Percentiles rank a stretch among this genome's conserved stretches.
phyloP scores from a whole-genome alignment of 192 early-diverging fungal species.

The Coemansia sp. region DNA sequence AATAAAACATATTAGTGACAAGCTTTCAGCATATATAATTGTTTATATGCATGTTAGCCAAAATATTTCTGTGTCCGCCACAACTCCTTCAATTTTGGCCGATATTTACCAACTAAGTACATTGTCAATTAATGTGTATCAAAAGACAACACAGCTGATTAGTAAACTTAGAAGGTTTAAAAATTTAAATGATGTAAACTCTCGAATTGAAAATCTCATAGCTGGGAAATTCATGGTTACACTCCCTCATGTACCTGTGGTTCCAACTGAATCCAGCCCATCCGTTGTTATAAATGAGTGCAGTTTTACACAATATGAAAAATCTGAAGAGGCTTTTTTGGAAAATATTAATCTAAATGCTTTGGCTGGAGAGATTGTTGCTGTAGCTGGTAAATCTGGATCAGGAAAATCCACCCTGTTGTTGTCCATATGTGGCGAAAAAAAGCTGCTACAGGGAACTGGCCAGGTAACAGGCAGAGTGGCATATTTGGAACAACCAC shows the following conservation, averaged over 20 bases:
- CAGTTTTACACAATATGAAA: conserved; percentile 5
- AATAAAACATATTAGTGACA: background rate
- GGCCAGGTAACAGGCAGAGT: conserved; percentile 64
- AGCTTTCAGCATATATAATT: background rate
- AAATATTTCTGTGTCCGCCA: background rate
- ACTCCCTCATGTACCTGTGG: background rate
- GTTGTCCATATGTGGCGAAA: conserved; percentile 65
- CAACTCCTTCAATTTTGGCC: conserved; percentile 12
- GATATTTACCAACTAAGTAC: conserved; percentile 9
- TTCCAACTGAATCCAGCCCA: conserved; percentile 4
- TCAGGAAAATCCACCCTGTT: conserved; percentile 58
- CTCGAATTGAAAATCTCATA: background rate
- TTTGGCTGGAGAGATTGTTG: conserved; percentile 24
- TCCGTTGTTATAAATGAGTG: background rate
- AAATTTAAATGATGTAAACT: background rate
- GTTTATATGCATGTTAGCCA: conserved; percentile 1
- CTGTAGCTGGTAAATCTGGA: conserved; percentile 55
- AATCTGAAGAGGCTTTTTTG: conserved; percentile 8
- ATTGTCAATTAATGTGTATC: no score
- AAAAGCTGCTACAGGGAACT: conserved; percentile 64
- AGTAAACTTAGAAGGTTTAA: background rate
- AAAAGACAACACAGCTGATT: background rate
- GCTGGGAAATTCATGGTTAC: background rate
- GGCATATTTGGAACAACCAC: conserved; percentile 30
- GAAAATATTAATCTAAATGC: conserved; percentile 1